Base-by-base conservation (phyloP, 768 basidiomycete species). In the Pulveroboletus sp. region DNA sequence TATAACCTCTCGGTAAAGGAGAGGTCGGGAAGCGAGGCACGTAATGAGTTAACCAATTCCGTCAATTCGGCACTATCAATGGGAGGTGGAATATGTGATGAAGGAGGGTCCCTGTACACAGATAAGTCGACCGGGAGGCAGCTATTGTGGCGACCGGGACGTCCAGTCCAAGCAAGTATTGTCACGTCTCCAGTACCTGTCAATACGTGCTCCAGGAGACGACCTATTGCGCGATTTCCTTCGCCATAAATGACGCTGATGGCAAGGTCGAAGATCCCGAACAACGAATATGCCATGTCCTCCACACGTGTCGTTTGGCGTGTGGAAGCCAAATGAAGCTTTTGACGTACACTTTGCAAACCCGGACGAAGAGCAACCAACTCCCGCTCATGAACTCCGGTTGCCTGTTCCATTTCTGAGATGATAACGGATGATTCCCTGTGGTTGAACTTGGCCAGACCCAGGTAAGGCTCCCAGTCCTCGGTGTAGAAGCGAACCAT, bases 121-220 rank as follows among this genome's bases (percentile, higher is more conserved):
- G 19, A 27, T 13, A 50, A 11, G 20, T 40, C 19, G 2, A 19
- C 23, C 3, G 49, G 49, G 7, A 50, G 38, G 42, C 49, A 40
- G 37, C 49, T 40, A 25, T 50, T 44, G 24, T 40, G 29, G 3
- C 8, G 2, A 20, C 38, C 43, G 11, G 49, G n/a, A 16, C n/a
- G 11, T 6, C 49, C 43, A 8, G 42, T 50, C 49, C 49, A 50
- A 6, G 36, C 43, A 19, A 50, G 43, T 20, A 50, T 25, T 1
- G 38, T 33, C 12, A 27, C 43, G 14, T 50, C 43, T 6, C 38
- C 25, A 2, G 49, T 40, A 14, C 43, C 37, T 2, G 43, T 44
- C 31, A 50, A 19, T 20, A 50, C 33, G 14, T 50, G 19, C n/a
- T 44, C 43, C 43, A 45, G 32, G 14, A 50, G 43, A 27, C 43